Evolutionary conservation across 2,329 filamentous ascomycete genomes (phyloP), one percentile per base, ranked within the genome.

Genomic region (Chalara sp.): DNA sequence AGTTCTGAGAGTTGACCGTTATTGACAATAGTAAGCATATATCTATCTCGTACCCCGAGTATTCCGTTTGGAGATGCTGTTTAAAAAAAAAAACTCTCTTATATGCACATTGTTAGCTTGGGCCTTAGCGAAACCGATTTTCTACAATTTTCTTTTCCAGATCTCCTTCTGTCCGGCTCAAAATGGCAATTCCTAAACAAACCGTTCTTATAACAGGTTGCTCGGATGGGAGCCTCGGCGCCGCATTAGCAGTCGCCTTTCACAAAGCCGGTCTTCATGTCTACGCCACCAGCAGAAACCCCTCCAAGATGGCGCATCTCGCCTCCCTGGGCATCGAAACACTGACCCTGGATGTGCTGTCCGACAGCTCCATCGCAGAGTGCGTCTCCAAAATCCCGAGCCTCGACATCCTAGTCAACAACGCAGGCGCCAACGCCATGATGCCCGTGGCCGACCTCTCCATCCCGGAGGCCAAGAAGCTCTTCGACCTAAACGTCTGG

Each of bases 191-290:
- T 32, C 41, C 47, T 31, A 46, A 41, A 42, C 43, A 44, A 37
- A 52, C 61, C 5, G 57, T 67, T n/a, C 61, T 71, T 12, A 65
- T 71, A 32, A 73, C 70, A 3, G 68, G 70, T 37, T 70, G 67
- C 53, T 68, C 63, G 48, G 58, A 63, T n/a, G 67, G 65, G 12
- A 66, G 69, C 4, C 41, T 52, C 10, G 70, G 70, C 30, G 63
- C 69, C 30, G 66, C 67, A 30, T 63, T 73, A 6, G 68, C 68
- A 7, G 53, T 60, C 21, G 68, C 67, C 40, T 68, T 71, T 48
- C 67, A 70, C 53, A 51, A 53, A 6, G 55, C 59, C 5, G 70
- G 68, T 3, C 59, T 66, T 13, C 62, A 62, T 5, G 71, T 73
- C 31, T 68, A 69, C 48, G 71, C 70, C 0, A 70, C 71, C 1